A percentile compares a stretch with the other conserved stretches of the same genome.
phyloP scores from a whole-genome alignment of 495 filamentous ascomycete species.

The Zalerion maritima region DNA sequence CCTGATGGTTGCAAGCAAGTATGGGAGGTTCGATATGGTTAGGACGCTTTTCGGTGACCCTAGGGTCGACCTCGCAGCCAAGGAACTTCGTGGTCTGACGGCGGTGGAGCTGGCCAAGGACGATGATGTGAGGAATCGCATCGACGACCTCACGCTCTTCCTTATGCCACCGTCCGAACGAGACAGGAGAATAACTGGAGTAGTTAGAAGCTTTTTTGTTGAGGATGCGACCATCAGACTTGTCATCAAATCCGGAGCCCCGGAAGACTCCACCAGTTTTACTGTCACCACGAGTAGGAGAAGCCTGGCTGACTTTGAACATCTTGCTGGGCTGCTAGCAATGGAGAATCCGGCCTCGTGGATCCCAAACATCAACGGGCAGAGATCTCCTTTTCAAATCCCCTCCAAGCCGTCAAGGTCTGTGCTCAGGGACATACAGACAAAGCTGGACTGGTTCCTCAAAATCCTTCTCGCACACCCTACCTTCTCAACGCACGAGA shows the following conservation, averaged over 20 bases:
- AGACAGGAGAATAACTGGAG: conserved; percentile 80
- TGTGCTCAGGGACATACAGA: conserved; percentile 73
- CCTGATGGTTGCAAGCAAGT: conserved; percentile 98
- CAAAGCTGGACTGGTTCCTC: conserved; percentile 74
- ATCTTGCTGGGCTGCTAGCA: conserved; percentile 71
- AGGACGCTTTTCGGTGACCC: conserved; percentile 74
- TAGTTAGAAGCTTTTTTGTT: conserved; percentile 94
- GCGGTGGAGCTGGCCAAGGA: conserved; percentile 97
- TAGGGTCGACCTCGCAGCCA: conserved; percentile 70
- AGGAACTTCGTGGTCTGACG: conserved; percentile 78
- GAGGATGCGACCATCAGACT: conserved; percentile 91
- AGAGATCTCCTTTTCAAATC: conserved; percentile 81
- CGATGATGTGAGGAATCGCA: conserved; percentile 89
- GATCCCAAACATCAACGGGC: conserved; percentile 64
- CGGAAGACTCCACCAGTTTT: conserved; percentile 48
- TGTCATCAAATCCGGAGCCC: conserved; percentile 84
- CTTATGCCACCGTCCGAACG: conserved; percentile 49
- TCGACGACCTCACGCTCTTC: conserved; percentile 84
- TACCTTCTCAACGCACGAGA: conserved; percentile 91
- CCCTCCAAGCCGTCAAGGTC: conserved; percentile 81
- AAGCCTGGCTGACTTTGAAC: conserved; percentile 84
- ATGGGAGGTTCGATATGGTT: conserved; percentile 86
- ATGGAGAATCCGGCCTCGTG: conserved; percentile 92
- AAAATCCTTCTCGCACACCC: conserved; percentile 75
- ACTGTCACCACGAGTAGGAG: conserved; percentile 89